These are phyloP conservation scores for Spinellus fusiger DNA, from an alignment of 192 early-diverging fungal species.

Conservation along the genomic window DNA sequence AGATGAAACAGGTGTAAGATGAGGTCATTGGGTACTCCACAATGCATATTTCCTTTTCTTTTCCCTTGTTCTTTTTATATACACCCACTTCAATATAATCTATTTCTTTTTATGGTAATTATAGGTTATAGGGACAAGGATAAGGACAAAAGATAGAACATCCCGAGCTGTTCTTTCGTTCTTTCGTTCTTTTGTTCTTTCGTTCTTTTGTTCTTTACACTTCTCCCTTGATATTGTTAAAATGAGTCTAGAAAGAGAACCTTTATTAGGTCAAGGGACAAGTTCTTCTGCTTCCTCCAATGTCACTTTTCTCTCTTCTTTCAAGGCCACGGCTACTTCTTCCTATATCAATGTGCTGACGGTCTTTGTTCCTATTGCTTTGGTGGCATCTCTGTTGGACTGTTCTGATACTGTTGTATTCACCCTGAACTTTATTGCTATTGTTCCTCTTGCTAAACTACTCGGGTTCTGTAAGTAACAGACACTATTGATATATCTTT, in stretches of 20 bases:
- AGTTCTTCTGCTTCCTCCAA: not conserved
- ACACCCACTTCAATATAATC: too few relatives aligned
- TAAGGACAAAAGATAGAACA: too few relatives aligned
- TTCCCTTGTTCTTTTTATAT: too few relatives aligned
- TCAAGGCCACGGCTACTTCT: slow-evolving; percentile 38
- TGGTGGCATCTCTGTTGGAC: slow-evolving; percentile 42
- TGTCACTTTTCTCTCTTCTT: slow-evolving; percentile 37
- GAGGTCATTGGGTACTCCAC: too few relatives aligned
- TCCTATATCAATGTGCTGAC: slow-evolving; percentile 69
- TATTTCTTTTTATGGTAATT: too few relatives aligned
- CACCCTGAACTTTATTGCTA: slow-evolving; percentile 84
- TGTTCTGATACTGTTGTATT: slow-evolving; percentile 70
- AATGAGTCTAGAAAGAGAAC: slow-evolving; percentile 9
- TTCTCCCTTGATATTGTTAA: not conserved
- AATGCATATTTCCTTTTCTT: too few relatives aligned
- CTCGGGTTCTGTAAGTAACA: slow-evolving; percentile 26
- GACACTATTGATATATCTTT: slow-evolving; percentile 5
- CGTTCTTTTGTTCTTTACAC: not conserved
- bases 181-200: not conserved
- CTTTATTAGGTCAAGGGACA: slow-evolving; percentile 2
- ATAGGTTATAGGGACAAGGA: too few relatives aligned
- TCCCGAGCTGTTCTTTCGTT: too few relatives aligned
- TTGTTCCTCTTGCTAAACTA: slow-evolving; percentile 83
- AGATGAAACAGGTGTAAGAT: too few relatives aligned
- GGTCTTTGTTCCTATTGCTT: slow-evolving; percentile 75